phyloP scores from a whole-genome alignment of 257 asterid genomes.

The Vinca minor region DNA sequence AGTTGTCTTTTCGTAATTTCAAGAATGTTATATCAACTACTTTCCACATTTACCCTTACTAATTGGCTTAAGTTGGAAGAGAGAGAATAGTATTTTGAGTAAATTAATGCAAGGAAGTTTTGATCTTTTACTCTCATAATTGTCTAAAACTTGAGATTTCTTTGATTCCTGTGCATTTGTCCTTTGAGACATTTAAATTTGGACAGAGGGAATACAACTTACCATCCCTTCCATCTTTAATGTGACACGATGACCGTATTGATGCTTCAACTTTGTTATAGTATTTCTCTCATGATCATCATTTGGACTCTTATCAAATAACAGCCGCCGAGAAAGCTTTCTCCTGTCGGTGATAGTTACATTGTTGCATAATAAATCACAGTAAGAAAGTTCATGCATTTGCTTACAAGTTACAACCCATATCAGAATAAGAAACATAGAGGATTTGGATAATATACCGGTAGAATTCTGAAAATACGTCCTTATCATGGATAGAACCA shows the following conservation, averaged over 20 bases:
- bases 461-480: constrained; percentile 93
- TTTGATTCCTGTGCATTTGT: too few relatives aligned
- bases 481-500: constrained; percentile 89
- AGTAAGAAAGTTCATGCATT: not conserved
- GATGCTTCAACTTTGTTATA: constrained; percentile 92
- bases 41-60: too few relatives aligned
- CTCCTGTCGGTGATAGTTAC: constrained; percentile 40
- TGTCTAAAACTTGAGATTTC: too few relatives aligned
- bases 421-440: not conserved
- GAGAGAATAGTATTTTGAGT: too few relatives aligned
- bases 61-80: too few relatives aligned
- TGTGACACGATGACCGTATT: constrained; percentile 93
- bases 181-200: too few relatives aligned
- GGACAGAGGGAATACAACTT: too few relatives aligned
- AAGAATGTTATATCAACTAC: too few relatives aligned
- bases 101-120: too few relatives aligned
- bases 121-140: too few relatives aligned
- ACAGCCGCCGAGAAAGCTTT: constrained; percentile 85
- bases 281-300: constrained; percentile 98
- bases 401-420: constrained; percentile 2
- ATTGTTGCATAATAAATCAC: constrained; percentile 4
- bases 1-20: too few relatives aligned
- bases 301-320: constrained; percentile 94
- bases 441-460: constrained; percentile 39
- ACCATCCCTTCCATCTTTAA: constrained; percentile 99